Percentiles rank a stretch among this genome's conserved stretches.
These are phyloP conservation scores for Diutina neorugosa DNA, from an alignment of 1,139 yeast genomes.

Conservation along the genomic window DNA sequence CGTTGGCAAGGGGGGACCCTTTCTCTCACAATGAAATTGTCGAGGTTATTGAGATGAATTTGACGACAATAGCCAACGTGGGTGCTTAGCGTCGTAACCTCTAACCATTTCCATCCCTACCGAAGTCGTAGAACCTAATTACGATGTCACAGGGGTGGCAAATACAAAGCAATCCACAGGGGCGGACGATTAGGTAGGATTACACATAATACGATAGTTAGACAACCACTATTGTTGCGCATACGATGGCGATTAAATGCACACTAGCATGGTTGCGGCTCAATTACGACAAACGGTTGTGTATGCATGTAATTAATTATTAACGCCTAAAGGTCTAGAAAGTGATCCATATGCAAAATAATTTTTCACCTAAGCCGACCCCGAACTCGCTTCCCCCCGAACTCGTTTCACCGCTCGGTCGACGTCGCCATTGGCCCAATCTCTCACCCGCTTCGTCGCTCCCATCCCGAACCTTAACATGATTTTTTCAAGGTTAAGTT, in stretches of 20 bases:
- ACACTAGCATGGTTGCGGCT: not conserved
- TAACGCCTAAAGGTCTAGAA: not conserved
- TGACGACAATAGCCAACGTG: no score
- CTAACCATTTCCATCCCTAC: not conserved
- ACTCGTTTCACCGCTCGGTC: conserved; percentile 7
- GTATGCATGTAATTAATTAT: not conserved
- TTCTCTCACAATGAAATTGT: not conserved
- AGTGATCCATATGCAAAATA: not conserved
- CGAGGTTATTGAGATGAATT: no score
- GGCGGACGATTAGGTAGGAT: not conserved
- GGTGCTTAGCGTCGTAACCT: not conserved
- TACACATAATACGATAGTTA: not conserved
- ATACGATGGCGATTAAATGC: not conserved
- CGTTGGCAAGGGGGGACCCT: not conserved
- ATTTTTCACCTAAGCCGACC: not conserved
- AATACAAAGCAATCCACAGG: not conserved
- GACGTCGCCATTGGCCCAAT: conserved; percentile 47
- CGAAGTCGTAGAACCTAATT: not conserved
- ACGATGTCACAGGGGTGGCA: not conserved
- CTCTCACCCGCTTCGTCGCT: conserved; percentile 40
- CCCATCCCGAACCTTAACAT: conserved; percentile 31
- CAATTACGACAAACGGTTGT: not conserved
- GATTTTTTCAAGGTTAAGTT: conserved; percentile 34
- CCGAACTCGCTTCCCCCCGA: not conserved
- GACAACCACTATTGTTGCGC: not conserved